Evolutionary conservation across 495 filamentous ascomycete genomes (phyloP).

Genomic region (Platismatia glauca): DNA sequence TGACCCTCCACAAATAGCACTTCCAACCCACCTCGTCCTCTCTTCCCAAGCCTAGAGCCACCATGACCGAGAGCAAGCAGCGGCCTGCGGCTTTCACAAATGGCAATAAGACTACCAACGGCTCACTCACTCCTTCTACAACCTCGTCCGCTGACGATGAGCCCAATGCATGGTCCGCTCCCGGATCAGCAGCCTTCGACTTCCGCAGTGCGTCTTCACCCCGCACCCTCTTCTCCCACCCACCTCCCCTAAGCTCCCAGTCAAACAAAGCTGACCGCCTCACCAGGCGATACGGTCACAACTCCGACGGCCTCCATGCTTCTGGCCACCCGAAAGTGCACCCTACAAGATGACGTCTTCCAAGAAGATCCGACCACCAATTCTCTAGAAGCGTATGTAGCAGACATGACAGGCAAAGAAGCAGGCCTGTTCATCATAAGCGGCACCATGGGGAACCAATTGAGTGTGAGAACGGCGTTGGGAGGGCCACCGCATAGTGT

Average conservation of each 20-base stretch:
- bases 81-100: not conserved
- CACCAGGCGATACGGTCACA: constrained; percentile 68
- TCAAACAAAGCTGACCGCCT: not conserved
- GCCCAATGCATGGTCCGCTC: constrained; percentile 17
- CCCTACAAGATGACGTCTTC: constrained; percentile 77
- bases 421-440: constrained; percentile 70
- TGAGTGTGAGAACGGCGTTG: constrained; percentile 41
- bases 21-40: not conserved
- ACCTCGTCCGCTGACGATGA: not conserved
- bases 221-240: not conserved
- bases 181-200: constrained; percentile 21
- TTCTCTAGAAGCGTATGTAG: constrained; percentile 60
- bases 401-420: constrained; percentile 61
- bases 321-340: constrained; percentile 46
- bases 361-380: constrained; percentile 70
- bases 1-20: not conserved
- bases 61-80: constrained; percentile 6
- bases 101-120: constrained; percentile 1
- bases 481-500: constrained; percentile 43
- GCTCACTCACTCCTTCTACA: not conserved
- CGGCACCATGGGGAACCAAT: constrained; percentile 73
- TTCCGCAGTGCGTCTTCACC: constrained; percentile 15
- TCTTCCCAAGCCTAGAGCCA: not conserved
- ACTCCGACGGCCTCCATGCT: constrained; percentile 81
- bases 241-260: not conserved